A percentile compares a stretch with the other conserved stretches of the same genome.
Conservation (phyloP, 441 rosid species). For the Jatropha multifida region DNA sequence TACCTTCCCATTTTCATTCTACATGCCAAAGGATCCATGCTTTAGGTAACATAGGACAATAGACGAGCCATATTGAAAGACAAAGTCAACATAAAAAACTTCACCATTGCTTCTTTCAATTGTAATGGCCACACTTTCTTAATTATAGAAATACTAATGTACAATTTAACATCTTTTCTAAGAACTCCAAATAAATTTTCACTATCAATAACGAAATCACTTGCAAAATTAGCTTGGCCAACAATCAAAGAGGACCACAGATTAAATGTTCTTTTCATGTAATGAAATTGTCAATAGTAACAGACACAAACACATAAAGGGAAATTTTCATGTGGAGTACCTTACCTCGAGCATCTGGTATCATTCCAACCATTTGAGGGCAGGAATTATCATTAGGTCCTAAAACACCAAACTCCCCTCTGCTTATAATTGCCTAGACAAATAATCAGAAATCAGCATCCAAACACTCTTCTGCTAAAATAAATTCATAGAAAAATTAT, state of each 20-base stretch:
- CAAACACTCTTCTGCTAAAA: neutral
- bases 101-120: neutral
- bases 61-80: too few relatives aligned
- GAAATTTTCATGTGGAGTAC: conserved; percentile 32
- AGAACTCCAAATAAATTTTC: neutral
- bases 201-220: neutral
- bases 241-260: neutral
- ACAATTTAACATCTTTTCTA: neutral
- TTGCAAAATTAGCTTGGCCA: neutral
- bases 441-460: conserved; percentile 14
- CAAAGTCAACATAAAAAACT: neutral
- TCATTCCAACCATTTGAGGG: conserved; percentile 94
- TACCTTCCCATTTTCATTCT: too few relatives aligned
- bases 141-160: neutral
- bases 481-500: neutral
- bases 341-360: conserved; percentile 64
- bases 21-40: too few relatives aligned
- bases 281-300: neutral
- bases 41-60: neutral
- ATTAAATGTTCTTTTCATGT: neutral
- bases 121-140: neutral
- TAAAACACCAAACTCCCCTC: conserved; percentile 75
- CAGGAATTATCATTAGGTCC: conserved; percentile 69
- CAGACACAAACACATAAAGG: too few relatives aligned
- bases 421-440: conserved; percentile 77